These are phyloP conservation scores for Mortierella polycephala DNA, from an alignment of 371 early-diverging fungal genomes.

Conservation along the genomic window DNA sequence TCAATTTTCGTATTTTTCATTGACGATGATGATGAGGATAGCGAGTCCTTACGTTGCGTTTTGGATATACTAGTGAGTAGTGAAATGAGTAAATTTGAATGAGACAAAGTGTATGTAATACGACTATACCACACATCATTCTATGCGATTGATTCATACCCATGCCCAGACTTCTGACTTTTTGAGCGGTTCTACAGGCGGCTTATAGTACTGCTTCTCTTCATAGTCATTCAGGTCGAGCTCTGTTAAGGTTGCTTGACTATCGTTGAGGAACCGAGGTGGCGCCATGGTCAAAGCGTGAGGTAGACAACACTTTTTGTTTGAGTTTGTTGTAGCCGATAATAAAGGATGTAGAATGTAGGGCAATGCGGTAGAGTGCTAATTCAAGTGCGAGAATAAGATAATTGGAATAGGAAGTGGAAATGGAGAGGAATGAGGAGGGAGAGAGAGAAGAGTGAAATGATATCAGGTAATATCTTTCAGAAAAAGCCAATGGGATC, in stretches of 20 bases:
- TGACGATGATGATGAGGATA: neutral
- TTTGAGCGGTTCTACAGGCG: conserved; percentile 19
- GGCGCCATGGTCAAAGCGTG: too few relatives aligned
- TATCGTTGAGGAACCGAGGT: neutral
- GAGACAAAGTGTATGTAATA: neutral
- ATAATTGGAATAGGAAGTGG: neutral
- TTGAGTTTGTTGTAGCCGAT: neutral
- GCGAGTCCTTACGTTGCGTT: conserved; percentile 30
- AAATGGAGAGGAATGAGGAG: neutral
- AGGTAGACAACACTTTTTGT: neutral
- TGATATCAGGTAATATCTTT: neutral
- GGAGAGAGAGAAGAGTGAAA: neutral
- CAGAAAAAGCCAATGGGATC: neutral
- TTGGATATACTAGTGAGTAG: conserved; percentile 33
- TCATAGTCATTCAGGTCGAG: conserved; percentile 21
- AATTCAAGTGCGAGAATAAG: neutral
- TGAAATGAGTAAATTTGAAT: neutral
- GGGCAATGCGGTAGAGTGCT: neutral
- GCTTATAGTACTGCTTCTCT: conserved; percentile 20
- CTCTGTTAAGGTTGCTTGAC: conserved; percentile 9
- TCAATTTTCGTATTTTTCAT: too few relatives aligned
- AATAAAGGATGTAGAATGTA: too few relatives aligned
- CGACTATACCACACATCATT: neutral
- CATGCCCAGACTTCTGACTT: conserved; percentile 46
- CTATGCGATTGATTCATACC: conserved; percentile 7